These are phyloP conservation scores for Hygrophoropsis aurantiaca DNA, from an alignment of 768 basidiomycete species.

Conservation along the genomic window DNA sequence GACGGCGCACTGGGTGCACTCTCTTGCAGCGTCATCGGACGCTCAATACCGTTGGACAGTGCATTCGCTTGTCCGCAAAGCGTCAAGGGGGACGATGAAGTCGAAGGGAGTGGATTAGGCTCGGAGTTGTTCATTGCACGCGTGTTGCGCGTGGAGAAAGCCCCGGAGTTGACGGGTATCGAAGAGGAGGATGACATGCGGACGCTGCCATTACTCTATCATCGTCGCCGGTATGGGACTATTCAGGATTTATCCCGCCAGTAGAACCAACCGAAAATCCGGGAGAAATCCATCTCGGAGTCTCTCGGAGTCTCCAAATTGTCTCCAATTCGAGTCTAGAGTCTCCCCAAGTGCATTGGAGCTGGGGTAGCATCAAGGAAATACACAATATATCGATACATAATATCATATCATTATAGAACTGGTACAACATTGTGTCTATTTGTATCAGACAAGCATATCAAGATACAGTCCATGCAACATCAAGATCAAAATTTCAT, in stretches of 20 bases:
- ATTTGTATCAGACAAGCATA: constrained; percentile 5
- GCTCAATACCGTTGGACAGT: constrained; percentile 62
- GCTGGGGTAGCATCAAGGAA: no score
- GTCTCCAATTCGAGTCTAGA: background rate
- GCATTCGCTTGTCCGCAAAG: constrained; percentile 31
- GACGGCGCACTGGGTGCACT: constrained; percentile 66
- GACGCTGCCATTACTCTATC: constrained; percentile 62
- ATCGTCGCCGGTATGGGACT: constrained; percentile 59
- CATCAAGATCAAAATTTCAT: constrained; percentile 55
- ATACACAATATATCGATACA: background rate
- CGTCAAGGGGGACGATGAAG: constrained; percentile 10
- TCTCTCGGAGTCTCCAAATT: constrained; percentile 5
- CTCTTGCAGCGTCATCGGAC: constrained; percentile 64
- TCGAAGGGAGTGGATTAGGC: constrained; percentile 30
- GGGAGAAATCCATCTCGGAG: no score
- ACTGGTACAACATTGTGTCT: constrained; percentile 8
- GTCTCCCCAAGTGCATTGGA: no score
- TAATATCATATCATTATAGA: no score
- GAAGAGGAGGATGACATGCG: constrained; percentile 18
- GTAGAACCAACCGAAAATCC: no score
- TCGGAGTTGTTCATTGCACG: constrained; percentile 82
- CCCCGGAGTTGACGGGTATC: constrained; percentile 21
- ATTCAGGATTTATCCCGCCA: constrained; percentile 32
- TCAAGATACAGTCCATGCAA: background rate
- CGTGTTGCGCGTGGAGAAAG: constrained; percentile 64